Conservation (phyloP, 2,329 filamentous ascomycete species). For the Xylariaceae sp. region DNA sequence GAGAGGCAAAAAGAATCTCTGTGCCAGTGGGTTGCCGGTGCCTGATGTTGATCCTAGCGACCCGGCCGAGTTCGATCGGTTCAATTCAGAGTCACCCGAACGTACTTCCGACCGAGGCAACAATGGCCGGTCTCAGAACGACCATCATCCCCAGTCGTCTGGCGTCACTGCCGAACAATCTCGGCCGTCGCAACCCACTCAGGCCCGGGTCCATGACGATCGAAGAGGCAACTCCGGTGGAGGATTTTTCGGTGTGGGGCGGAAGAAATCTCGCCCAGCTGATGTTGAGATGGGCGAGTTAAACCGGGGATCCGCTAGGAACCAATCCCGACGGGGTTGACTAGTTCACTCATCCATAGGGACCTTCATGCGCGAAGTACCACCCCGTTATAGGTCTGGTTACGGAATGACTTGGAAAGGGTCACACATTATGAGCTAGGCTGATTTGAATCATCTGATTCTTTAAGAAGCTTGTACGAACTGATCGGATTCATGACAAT, state of each 20-base stretch:
- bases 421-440: neutral
- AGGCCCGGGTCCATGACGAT: conserved; percentile 30
- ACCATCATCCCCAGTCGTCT: conserved; percentile 28
- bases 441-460: conserved; percentile 7
- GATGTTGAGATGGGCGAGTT: conserved; percentile 34
- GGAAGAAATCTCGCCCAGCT: conserved; percentile 34
- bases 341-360: conserved; percentile 19
- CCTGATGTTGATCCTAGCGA: conserved; percentile 56
- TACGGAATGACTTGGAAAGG: neutral
- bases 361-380: conserved; percentile 14
- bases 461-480: conserved; percentile 2
- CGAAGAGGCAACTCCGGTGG: conserved; percentile 24
- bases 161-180: conserved; percentile 23
- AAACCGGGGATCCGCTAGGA: conserved; percentile 16
- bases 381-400: conserved; percentile 1
- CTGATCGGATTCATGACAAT: neutral
- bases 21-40: conserved; percentile 48
- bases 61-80: conserved; percentile 53
- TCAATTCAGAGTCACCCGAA: conserved; percentile 22
- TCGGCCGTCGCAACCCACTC: conserved; percentile 26
- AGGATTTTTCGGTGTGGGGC: conserved; percentile 37
- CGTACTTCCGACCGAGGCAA: conserved; percentile 13
- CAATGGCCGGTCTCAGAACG: conserved; percentile 1
- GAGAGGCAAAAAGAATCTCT: conserved; percentile 63
- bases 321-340: conserved; percentile 18